These are phyloP conservation scores for Fimicolochytrium jonesii DNA, from an alignment of 192 early-diverging fungal genomes.

Conservation along the genomic window DNA sequence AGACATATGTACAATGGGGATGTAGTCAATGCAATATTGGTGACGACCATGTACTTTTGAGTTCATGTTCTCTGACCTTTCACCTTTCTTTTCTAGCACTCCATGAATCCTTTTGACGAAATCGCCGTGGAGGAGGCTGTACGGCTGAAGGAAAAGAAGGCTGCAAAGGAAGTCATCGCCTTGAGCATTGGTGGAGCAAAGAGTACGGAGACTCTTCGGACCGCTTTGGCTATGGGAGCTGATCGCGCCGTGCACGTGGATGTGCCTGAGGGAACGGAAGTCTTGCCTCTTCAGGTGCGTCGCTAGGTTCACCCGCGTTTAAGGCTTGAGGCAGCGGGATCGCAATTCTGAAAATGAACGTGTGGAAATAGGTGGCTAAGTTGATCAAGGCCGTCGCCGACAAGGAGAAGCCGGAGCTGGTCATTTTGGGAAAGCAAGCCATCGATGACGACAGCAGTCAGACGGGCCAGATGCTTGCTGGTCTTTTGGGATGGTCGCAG, in stretches of 20 bases:
- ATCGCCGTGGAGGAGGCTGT: slow-evolving; percentile 98
- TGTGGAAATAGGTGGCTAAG: slow-evolving; percentile 72
- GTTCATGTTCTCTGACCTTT: too few species aligned
- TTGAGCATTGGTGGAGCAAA: slow-evolving; percentile 87
- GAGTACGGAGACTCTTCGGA: slow-evolving; percentile 85
- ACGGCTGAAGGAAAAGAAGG: slow-evolving; percentile 80
- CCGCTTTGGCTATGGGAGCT: slow-evolving; percentile 97
- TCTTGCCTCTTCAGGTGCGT: slow-evolving; percentile 69
- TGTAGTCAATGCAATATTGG: too few species aligned
- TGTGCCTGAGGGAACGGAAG: slow-evolving; percentile 56
- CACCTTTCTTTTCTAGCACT: slow-evolving; percentile 71
- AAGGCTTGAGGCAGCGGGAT: too few species aligned
- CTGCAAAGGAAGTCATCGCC: slow-evolving; percentile 78
- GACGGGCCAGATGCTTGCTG: slow-evolving; percentile 98
- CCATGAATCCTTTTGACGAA: slow-evolving; percentile 99
- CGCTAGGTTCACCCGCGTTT: too few species aligned
- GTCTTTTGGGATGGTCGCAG: slow-evolving; percentile 89
- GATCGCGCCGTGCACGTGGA: slow-evolving; percentile 94
- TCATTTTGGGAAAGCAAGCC: slow-evolving; percentile 97
- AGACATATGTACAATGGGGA: background rate
- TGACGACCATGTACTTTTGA: too few species aligned
- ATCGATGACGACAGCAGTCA: slow-evolving; percentile 98
- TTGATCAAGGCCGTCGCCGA: slow-evolving; percentile 81
- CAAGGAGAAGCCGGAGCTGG: slow-evolving; percentile 88
- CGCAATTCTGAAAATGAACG: too few species aligned